These are phyloP conservation scores for Camptophora hylomeconis DNA, from an alignment of 2,329 filamentous ascomycete genomes.

Conservation along the genomic window DNA sequence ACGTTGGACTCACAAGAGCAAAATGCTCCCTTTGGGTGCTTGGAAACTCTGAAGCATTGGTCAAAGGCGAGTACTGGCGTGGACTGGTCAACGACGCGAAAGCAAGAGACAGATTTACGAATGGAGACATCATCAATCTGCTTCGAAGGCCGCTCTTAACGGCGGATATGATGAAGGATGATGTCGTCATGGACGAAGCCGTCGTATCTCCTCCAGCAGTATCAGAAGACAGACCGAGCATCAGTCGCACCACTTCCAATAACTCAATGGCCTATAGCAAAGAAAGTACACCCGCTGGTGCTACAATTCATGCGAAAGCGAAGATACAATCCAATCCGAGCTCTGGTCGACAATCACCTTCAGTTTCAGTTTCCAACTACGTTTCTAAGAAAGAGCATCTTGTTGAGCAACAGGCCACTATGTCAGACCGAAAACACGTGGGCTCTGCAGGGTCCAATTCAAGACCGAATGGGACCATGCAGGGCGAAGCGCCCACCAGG, in stretches of 20 bases:
- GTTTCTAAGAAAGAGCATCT: neutral
- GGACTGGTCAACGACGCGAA: conserved; percentile 74
- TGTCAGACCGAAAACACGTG: neutral
- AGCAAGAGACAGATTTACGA: conserved; percentile 60
- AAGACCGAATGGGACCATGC: neutral
- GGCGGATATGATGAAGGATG: conserved; percentile 26
- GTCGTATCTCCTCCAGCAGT: neutral
- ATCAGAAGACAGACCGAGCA: conserved; percentile 1
- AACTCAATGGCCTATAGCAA: neutral
- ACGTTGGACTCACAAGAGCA: conserved; percentile 90
- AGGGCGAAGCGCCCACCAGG: conserved; percentile 11
- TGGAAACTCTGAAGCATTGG: conserved; percentile 75
- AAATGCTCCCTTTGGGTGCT: conserved; percentile 95
- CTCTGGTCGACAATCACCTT: neutral
- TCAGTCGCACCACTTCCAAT: neutral
- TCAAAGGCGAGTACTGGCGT: conserved; percentile 83
- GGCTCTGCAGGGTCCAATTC: no score
- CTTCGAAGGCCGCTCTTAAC: conserved; percentile 40
- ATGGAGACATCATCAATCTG: conserved; percentile 46
- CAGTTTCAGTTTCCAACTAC: neutral
- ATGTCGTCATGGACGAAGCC: conserved; percentile 29
- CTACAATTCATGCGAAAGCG: neutral
- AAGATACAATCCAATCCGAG: conserved; percentile 1
- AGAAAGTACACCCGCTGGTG: neutral
- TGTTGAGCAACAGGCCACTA: neutral